Base-by-base conservation (phyloP, 2,329 filamentous ascomycete species). In the Ascosphaera apis region DNA sequence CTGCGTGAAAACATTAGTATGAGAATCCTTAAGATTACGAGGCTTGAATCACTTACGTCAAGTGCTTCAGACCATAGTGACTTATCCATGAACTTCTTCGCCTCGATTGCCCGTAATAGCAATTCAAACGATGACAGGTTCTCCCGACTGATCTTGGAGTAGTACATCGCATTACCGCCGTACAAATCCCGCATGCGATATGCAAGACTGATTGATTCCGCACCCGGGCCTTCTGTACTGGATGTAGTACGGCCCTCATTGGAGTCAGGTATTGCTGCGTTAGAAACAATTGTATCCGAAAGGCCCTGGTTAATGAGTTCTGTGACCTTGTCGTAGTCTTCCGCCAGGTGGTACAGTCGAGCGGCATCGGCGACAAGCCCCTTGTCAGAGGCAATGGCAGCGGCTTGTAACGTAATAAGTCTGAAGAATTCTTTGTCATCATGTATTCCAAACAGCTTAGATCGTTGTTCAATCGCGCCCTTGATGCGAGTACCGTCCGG, bases 321-420 rank as follows among this genome's bases (percentile, higher is more conserved):
- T 31, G 93, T 72, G n/a, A 95, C 91, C 37, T 75, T 83, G 53
- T 98, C 83, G 52, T 91, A 95, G 53, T 98, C 84, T 48, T 82
- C 81, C 0, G 88, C 86, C 31, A 98, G 65, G 53, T 98, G 86
- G 54, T 91, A 95, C 36, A 98, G 65, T 35, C 98, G 66, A 11
- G 95, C 86, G 2, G 91, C 84, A 55, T 98, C 88, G 1, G 86
- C 91, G 1, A 77, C 83, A 35, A 91, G 72, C 28, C 88, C 86
- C 47, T 86, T 91, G 53, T 95, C 86, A 46, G 98, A 86, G 3
- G 88, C 88, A 48, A 84, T 81, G 43, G 77, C 76, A 30, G 88
- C 88, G 6, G 88, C 88, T 53, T 92, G 82, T 31, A 88, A 65
- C 1, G 86, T 95, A 47, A 98, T 86, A n/a, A 76, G 77, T 48